Conservation (phyloP, 164 flowering plant species). For the Umbellularia californica region DNA sequence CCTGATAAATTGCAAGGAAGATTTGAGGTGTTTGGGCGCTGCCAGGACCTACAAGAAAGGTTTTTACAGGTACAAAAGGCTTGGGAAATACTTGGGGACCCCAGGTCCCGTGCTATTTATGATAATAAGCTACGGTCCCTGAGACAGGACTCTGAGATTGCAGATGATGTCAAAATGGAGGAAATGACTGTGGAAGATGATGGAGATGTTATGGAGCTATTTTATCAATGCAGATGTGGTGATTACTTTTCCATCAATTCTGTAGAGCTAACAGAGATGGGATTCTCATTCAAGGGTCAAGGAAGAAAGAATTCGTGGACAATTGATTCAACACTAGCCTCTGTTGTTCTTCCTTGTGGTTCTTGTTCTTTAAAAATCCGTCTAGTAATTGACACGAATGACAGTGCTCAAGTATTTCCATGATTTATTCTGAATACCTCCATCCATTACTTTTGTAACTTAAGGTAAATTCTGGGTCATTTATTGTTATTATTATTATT, state of each 20-base stretch:
- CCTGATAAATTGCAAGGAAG: constrained; percentile 61
- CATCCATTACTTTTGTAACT: not conserved
- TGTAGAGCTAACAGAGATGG: constrained; percentile 61
- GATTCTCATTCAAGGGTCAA: constrained; percentile 34
- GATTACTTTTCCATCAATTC: constrained; percentile 70
- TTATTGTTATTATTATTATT: too few relatives aligned
- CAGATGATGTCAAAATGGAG: constrained; percentile 60
- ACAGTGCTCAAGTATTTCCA: not conserved
- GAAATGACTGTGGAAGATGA: constrained; percentile 59
- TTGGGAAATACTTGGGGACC: constrained; percentile 72
- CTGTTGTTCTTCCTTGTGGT: constrained; percentile 72
- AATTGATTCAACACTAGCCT: constrained; percentile 29
- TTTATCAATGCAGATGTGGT: constrained; percentile 71
- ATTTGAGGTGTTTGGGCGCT: constrained; percentile 16
- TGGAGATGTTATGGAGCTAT: constrained; percentile 44
- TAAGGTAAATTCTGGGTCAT: too few relatives aligned
- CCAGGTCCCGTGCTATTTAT: constrained; percentile 54
- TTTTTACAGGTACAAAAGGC: constrained; percentile 71
- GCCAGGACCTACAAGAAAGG: constrained; percentile 25
- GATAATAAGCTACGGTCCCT: constrained; percentile 46
- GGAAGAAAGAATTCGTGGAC: constrained; percentile 23
- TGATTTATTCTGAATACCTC: not conserved
- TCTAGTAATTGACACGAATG: constrained; percentile 27
- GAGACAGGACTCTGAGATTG: constrained; percentile 39
- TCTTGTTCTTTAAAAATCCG: constrained; percentile 77